phyloP scores from a whole-genome alignment of 23 red algal genomes.

The Chondrus crispus region DNA sequence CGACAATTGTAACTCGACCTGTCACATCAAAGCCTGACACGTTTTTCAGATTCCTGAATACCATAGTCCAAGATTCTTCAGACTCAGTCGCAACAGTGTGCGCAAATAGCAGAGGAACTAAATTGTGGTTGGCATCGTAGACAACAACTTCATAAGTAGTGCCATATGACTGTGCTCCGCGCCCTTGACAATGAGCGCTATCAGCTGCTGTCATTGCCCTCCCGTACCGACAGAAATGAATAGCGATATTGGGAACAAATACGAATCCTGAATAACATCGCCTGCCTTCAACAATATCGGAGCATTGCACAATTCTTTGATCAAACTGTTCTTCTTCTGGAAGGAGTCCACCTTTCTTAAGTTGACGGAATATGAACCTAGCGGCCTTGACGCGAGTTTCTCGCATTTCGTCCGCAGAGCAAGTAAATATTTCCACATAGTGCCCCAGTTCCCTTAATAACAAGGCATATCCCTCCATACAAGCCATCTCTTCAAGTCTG shows the following conservation, averaged over 20 bases:
- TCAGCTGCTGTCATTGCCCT: background rate
- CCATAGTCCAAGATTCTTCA: background rate
- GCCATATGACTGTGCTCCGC: constrained; percentile 15
- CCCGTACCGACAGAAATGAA: background rate
- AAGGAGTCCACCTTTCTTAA: background rate
- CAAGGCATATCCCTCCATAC: background rate
- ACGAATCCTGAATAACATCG: constrained; percentile 1
- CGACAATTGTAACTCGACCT: background rate
- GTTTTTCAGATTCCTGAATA: background rate
- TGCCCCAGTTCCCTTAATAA: background rate
- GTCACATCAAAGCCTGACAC: background rate
- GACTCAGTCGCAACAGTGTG: background rate
- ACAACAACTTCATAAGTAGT: background rate
- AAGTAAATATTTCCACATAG: background rate
- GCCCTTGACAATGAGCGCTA: constrained; percentile 1
- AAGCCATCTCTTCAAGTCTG: background rate
- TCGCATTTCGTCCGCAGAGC: background rate
- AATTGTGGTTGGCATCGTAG: background rate
- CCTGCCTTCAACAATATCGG: background rate
- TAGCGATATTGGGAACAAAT: constrained; percentile 9
- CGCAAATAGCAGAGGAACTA: background rate
- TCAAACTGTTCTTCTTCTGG: background rate
- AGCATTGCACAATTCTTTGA: background rate
- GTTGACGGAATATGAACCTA: background rate
- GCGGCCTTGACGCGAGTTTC: background rate